Base-by-base conservation (phyloP, 1,284 basidiomycete species). In the Neolentinus lepideus region DNA sequence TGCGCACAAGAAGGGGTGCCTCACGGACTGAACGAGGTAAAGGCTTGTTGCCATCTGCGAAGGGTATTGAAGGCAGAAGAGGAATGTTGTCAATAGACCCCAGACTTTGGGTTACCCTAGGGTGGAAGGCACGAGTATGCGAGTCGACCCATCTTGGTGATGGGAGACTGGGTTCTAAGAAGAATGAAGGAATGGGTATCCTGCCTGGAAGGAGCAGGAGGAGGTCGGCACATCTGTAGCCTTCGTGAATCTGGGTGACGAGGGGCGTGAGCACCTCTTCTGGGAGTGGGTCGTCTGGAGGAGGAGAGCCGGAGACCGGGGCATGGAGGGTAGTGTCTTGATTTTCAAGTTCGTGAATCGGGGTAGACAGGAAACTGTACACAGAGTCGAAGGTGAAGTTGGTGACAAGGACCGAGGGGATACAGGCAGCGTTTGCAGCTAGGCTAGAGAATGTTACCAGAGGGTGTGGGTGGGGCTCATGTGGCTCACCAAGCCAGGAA, bases 301-400 rank as follows among this genome's bases (percentile, higher is more conserved):
- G 55, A n/a, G 61, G 54, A 10, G 59, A 45, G 2, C 59, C 62
- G 9, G 61, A 60, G 14, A 52, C 19, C 4, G 58, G 35, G 16
- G 55, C 57, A 43, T 56, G 57, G 47, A 59, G 66, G n/a, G 60
- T 58, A 4, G 63, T 56, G 29, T 58, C 54, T 2, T 73, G 66
- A 21, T n/a, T 43, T 6, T 4, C 6, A 16, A 6, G 16, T 16
- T 43, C 38, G 6, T 21, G 38, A 21, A 43, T 43, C 8, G 38
- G n/a, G 0, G 81, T 80, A 1, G 83, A 78, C 21, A 90, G 80
- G 60, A 84, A 90, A 60, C 85, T 88, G 65, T 86, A 91, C 10
- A 90, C 87, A 0, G 88, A 86, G 67, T 90, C 87, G 66, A 90
- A 91, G 0, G 87, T 87, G 66, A 91, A 91, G 70, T 90, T 90